A percentile compares a stretch with the other conserved stretches of the same genome.
These are phyloP conservation scores for Starmerella floricola DNA, from an alignment of 805 yeast genomes.

Conservation along the genomic window DNA sequence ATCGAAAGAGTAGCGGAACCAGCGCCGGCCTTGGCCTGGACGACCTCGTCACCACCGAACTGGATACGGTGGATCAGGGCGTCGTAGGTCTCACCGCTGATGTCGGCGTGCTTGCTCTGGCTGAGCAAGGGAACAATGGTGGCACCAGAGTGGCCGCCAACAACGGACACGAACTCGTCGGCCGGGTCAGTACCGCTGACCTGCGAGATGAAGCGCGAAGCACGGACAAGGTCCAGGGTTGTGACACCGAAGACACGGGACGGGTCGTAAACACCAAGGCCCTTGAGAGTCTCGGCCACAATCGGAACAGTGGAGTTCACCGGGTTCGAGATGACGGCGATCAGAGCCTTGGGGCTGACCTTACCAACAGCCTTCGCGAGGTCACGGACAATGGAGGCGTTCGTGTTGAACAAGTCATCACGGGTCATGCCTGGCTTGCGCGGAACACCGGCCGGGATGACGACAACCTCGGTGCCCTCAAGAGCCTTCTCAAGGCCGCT, in stretches of 20 bases:
- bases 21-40: conserved; percentile 84
- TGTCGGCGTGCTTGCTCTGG: conserved; percentile 49
- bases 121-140: conserved; percentile 90
- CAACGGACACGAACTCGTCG: conserved; percentile 68
- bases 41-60: conserved; percentile 94
- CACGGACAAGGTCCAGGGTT: conserved; percentile 82
- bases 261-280: conserved; percentile 80
- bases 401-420: conserved; percentile 92
- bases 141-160: conserved; percentile 96
- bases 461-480: conserved; percentile 59
- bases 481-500: conserved; percentile 59
- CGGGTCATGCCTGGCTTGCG: conserved; percentile 99
- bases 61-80: conserved; percentile 75
- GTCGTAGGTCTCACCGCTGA: conserved; percentile 55
- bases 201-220: conserved; percentile 73
- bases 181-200: conserved; percentile 61
- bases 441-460: conserved; percentile 97
- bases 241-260: conserved; percentile 91
- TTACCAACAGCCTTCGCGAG: conserved; percentile 79
- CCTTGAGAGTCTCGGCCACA: conserved; percentile 82
- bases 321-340: conserved; percentile 81
- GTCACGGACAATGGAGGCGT: conserved; percentile 89
- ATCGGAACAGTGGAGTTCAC: conserved; percentile 96
- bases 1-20: conserved; percentile 88
- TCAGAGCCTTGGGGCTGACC: conserved; percentile 69